phyloP scores from a whole-genome alignment of 345 rosid genomes.

The Eutrema japonicum region DNA sequence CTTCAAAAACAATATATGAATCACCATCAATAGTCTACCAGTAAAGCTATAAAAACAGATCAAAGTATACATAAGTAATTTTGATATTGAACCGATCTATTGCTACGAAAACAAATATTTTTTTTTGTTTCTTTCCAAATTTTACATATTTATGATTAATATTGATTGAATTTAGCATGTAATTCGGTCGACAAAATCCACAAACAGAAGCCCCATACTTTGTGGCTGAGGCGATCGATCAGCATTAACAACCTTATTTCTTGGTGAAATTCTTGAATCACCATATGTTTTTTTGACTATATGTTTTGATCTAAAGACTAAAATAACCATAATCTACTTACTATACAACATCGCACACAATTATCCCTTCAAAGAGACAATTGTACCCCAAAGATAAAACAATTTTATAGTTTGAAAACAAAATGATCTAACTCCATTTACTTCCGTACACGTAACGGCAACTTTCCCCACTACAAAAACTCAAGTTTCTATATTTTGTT shows the following conservation, averaged over 20 bases:
- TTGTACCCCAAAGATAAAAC: slow-evolving; percentile 22
- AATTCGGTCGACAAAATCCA: background rate
- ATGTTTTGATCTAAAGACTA: background rate
- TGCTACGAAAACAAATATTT: too few relatives aligned
- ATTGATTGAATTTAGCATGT: background rate
- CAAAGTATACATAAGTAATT: too few relatives aligned
- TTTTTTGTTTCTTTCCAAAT: too few relatives aligned
- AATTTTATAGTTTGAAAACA: slow-evolving; percentile 15
- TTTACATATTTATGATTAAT: too few relatives aligned
- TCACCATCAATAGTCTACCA: too few relatives aligned
- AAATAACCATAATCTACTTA: background rate
- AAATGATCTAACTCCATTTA: background rate
- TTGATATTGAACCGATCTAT: too few relatives aligned
- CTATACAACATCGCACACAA: background rate
- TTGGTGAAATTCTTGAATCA: background rate
- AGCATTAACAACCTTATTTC: background rate
- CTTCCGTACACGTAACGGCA: slow-evolving; percentile 42
- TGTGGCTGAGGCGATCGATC: background rate
- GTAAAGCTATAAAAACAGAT: too few relatives aligned
- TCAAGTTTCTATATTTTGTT: slow-evolving; percentile 12
- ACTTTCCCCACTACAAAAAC: background rate
- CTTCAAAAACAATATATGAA: too few relatives aligned
- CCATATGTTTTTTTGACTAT: background rate
- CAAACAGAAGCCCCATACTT: background rate
- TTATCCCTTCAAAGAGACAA: slow-evolving; percentile 11